Evolutionary conservation across 331 rosid genomes (phyloP), one percentile per base, ranked within the genome.

Genomic region (Pyrus hybrid): DNA sequence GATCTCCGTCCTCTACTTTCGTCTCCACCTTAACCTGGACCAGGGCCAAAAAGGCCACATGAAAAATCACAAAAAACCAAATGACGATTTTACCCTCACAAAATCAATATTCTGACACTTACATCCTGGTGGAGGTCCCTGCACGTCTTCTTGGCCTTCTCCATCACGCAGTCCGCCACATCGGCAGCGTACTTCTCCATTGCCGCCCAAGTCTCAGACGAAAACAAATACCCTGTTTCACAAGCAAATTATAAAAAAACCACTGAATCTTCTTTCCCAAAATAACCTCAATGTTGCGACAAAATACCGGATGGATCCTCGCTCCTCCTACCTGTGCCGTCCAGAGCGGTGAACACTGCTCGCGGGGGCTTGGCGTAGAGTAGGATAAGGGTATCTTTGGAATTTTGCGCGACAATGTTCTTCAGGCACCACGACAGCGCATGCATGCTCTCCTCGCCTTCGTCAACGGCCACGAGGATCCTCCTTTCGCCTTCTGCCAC

Each of bases 381-480:
- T 45, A 94, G 87, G 79, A 90, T 61, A 3, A 94, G 83, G 77
- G 85, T 76, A 35, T 94, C 99, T 47, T 80, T 85, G 82, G 89
- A 87, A 77, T 88, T 88, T 35, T 66, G 58, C 2, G 85, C 71
- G 17, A 79, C 28, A 2, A 94, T 71, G 76, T 94, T 92, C 68
- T 83, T 85, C 7, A 92, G 83, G 64, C 95, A 87, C 98, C 98
- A 94, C 3, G 96, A 85, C 26, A 94, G 90, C 1, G 99, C 97
- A 70, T 88, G 69, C 81, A 80, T 61, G 85, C 99, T 91, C 85
- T 94, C 97, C 18, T 94, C 97, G 0, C 96, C 92, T 43, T 88
- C 97, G 23, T 94, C 99, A 4, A 94, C 91, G 12, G 97, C 96
- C 86, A 92, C 93, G 58, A 94, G 71, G 76, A 94, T 90, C 83